Percentiles rank a stretch among this genome's conserved stretches.
phyloP scores from a whole-genome alignment of 371 early-diverging fungal genomes.

The Lichtheimia hyalospora region DNA sequence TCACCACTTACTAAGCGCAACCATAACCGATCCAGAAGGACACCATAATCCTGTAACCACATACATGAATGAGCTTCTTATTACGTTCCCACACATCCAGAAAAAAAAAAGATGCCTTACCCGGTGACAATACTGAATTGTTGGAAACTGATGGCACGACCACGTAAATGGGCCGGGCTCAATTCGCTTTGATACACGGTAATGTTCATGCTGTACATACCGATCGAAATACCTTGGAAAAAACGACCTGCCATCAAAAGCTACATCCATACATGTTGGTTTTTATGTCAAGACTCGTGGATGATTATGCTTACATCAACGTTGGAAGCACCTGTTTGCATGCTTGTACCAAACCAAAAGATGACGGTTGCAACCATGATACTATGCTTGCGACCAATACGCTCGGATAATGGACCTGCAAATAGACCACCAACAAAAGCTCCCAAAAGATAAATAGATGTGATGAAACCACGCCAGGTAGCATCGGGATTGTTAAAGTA shows the following conservation, averaged over 20 bases:
- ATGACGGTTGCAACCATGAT: conserved; percentile 32
- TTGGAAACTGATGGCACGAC: conserved; percentile 21
- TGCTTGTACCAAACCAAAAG: conserved; percentile 31
- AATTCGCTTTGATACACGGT: conserved; percentile 43
- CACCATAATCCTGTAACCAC: conserved; percentile 34
- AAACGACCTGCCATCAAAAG: conserved; percentile 46
- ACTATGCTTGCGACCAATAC: conserved; percentile 35
- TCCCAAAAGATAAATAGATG: conserved; percentile 41
- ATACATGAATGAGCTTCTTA: neutral
- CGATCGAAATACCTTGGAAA: conserved; percentile 41
- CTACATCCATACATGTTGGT: neutral
- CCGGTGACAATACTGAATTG: conserved; percentile 22
- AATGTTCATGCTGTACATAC: conserved; percentile 30
- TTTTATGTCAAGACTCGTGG: neutral
- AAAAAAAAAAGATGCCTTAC: conserved; percentile 5
- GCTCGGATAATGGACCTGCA: conserved; percentile 34
- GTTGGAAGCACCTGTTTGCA: conserved; percentile 27
- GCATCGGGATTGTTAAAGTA: conserved; percentile 30
- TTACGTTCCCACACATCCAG: no score
- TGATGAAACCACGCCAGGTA: conserved; percentile 30
- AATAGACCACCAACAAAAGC: conserved; percentile 38
- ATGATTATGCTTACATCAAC: conserved; percentile 13
- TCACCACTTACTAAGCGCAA: conserved; percentile 32
- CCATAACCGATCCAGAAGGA: conserved; percentile 50
- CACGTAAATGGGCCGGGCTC: conserved; percentile 21